Evolutionary conservation across 768 basidiomycete genomes (phyloP), one percentile per base, ranked within the genome.

Genomic region (Tylopilus felleus): DNA sequence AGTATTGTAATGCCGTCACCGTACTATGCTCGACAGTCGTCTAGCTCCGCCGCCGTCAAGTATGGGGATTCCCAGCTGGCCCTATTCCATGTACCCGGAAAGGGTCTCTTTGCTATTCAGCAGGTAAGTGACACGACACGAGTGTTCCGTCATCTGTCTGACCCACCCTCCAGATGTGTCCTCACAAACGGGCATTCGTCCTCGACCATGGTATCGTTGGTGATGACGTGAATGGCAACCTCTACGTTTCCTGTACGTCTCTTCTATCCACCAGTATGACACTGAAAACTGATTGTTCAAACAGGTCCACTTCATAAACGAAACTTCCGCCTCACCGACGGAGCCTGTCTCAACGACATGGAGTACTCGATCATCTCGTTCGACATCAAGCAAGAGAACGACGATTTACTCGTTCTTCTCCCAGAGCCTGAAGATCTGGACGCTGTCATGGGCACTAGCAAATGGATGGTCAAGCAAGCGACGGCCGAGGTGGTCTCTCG

Each of bases 151-250:
- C 21, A 16, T 36, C 1, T 36, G n/a, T 42, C 40, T 2, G 21
- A 54, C 28, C n/a, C 17, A 10, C 14, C 1, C 21, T 50, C 23
- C 22, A 76, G 75, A 75, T 75, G 77, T 74, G 73, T 53, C 74
- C 76, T 2, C 76, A 81, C 58, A 76, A 75, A 60, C 77, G 81
- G 4, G 85, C 87, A 0, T 86, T 88, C 60, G 84, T 88, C 9
- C 80, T 89, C 9, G 83, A 83, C 28, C 81, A 87, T 55, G 84
- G 84, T 17, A 78, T 90, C 49, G 72, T 90, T 9, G 85, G 85
- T 0, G 85, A 88, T 60, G 82, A 83, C 47, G 65, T 75, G 19
- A 68, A 77, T 5, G 84, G 83, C 12, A 73, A 77, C 12, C 71
- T 80, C 12, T 79, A 76, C 54, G 73, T 76, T 48, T 79, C 77